These are phyloP conservation scores for Trichoderma parareesei DNA, from an alignment of 495 filamentous ascomycete species.

Conservation along the genomic window DNA sequence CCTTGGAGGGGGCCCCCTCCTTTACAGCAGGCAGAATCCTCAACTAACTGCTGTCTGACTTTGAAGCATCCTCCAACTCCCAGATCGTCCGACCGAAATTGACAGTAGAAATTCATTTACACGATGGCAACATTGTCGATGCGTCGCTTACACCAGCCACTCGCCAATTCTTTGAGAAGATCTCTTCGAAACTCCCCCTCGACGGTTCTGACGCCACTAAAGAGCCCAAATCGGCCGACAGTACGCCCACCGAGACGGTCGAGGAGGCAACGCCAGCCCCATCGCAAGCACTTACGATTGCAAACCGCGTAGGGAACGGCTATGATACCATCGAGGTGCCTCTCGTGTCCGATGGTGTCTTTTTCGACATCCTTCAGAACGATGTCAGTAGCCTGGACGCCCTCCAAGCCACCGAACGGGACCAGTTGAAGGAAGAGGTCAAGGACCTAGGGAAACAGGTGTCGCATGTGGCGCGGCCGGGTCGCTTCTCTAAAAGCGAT, in stretches of 20 bases:
- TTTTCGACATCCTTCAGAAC: constrained; percentile 56
- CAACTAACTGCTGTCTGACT: neutral
- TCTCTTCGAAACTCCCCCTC: constrained; percentile 25
- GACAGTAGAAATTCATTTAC: constrained; percentile 45
- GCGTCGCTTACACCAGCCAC: constrained; percentile 48
- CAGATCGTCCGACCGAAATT: constrained; percentile 47
- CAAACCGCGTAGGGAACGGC: neutral
- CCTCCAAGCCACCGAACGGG: constrained; percentile 50
- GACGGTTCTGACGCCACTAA: constrained; percentile 16
- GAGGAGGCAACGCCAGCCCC: neutral
- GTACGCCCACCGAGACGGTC: neutral
- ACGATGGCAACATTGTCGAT: constrained; percentile 46
- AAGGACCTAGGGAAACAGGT: constrained; percentile 46
- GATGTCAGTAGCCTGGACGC: constrained; percentile 53
- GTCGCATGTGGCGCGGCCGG: constrained; percentile 49
- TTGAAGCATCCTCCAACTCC: constrained; percentile 1
- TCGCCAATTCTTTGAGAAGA: constrained; percentile 40
- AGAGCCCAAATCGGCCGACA: neutral
- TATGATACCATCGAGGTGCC: constrained; percentile 52
- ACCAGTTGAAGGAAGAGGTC: constrained; percentile 46
- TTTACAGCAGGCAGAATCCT: too few species aligned
- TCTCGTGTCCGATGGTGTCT: constrained; percentile 55
- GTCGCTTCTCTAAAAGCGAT: constrained; percentile 49
- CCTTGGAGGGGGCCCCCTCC: neutral
- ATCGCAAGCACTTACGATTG: constrained; percentile 6